phyloP scores from a whole-genome alignment of 768 basidiomycete genomes.

The Kwoniella heveanensis region DNA sequence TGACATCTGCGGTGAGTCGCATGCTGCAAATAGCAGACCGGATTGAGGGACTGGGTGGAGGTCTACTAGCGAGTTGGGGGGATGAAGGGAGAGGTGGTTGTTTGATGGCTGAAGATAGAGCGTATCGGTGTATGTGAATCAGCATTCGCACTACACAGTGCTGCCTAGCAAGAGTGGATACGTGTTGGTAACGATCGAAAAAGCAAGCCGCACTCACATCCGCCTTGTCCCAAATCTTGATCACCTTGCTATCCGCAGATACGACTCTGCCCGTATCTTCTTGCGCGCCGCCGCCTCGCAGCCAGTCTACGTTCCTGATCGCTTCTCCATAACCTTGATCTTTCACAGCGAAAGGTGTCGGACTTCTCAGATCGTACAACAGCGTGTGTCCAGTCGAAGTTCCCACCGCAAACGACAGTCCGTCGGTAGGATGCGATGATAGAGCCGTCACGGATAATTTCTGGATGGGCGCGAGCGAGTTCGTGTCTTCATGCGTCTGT shows the following conservation, averaged over 20 bases:
- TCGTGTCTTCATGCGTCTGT: slow-evolving; percentile 30
- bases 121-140: too few relatives aligned
- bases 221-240: slow-evolving; percentile 94
- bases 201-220: slow-evolving; percentile 58
- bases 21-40: slow-evolving; percentile 86
- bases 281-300: slow-evolving; percentile 72
- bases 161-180: too few relatives aligned
- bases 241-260: slow-evolving; percentile 92
- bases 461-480: slow-evolving; percentile 27
- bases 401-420: slow-evolving; percentile 89
- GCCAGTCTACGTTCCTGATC: slow-evolving; percentile 80
- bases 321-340: slow-evolving; percentile 97
- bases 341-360: slow-evolving; percentile 79
- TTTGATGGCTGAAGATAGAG: slow-evolving; percentile 67
- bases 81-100: slow-evolving; percentile 91
- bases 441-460: slow-evolving; percentile 77
- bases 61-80: slow-evolving; percentile 84
- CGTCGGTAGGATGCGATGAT: slow-evolving; percentile 74
- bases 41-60: slow-evolving; percentile 86
- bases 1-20: slow-evolving; percentile 95
- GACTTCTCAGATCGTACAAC: slow-evolving; percentile 88
- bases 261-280: slow-evolving; percentile 84
- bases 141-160: too few relatives aligned
- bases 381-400: slow-evolving; percentile 93
- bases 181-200: too few relatives aligned